Base-by-base conservation (phyloP, 495 filamentous ascomycete genomes). In the Niebla homalea region DNA sequence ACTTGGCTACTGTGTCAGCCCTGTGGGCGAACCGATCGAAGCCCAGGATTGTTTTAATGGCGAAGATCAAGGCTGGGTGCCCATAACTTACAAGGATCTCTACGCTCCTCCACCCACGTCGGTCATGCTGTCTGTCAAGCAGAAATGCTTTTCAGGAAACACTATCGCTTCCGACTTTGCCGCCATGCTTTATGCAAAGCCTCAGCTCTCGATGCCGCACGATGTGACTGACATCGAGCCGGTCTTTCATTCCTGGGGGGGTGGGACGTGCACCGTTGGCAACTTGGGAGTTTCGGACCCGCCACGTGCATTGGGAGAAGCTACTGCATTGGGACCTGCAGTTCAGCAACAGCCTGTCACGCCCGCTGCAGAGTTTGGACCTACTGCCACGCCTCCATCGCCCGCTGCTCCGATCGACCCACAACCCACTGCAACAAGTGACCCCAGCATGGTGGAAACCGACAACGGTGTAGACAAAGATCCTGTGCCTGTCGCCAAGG, bases 201-300 rank as follows among this genome's bases (percentile, higher is more conserved):
- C 50, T 10, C 50, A 52, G 35, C 43, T 52, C 21, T 44, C 50
- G 10, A 38, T 52, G 37, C 50, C 50, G 42, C 21, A 29, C 1
- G 50, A 52, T 26, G 50, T 52, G 6, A 52, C 42, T 5, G 43
- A 46, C 21, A 52, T 52, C 25, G 43, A 53, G 16, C 45, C 45
- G 0, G 45, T 40, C 16, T 53, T 43, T 43, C 25, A 38, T 22
- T 36, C 36, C 20, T 53, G 45, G 51, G 51, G 51, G 1, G 36
- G 21, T 15, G 38, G 36, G n/a, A 53, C 51, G n/a, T 53, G 51
- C 23, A 53, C 51, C 22, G 43, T 45, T 18, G 23, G 40, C 21
- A 38, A 41, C 15, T 18, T 53, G 23, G 51, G 51, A 5, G 51
- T 53, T n/a, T 36, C 22, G 25, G 51, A 53, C 26, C 51, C 51